Evolutionary conservation across 2,329 filamentous ascomycete species (phyloP), one percentile per base, ranked within the genome.

Genomic region (Ophiostoma novo-ulmi): DNA sequence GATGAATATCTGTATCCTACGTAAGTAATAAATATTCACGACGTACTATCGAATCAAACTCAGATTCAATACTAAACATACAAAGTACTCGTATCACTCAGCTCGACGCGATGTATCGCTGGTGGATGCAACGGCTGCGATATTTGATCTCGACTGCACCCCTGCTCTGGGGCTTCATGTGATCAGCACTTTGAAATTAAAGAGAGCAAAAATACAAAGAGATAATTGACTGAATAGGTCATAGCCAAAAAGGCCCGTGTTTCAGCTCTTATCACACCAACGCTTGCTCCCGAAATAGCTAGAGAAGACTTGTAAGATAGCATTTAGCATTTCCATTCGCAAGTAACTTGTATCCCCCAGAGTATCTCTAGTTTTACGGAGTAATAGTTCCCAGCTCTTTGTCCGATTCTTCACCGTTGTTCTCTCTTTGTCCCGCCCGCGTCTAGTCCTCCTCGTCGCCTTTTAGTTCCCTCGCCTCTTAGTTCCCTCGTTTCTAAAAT

Each of bases 211-310:
- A 41, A 41, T 11, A 41, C 22, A 58, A n/a, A 58, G 52, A 58
- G 52, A n/a, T 13, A n/a, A 22, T 26, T 10, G 52, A 22, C 22
- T 22, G 52, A 5, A 22, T 26, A n/a, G n/a, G 26, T 22, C 20
- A 55, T n/a, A 55, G 48, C 11, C 7, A 48, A 48, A 48, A 48
- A 48, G 52, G 52, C 52, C 52, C 31, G 61, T n/a, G 61, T 64
- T 64, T 64, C 61, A 64, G 61, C 61, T 36, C 31, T 64, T 38
- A 64, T 64, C 61, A 64, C 61, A 39, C 58, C 61, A 64, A 38
- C 61, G 61, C 61, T 64, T 64, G 31, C 8, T 36, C 61, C 52
- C 20, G n/a, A 31, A 36, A 11, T 26, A 22, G 55, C 22, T 31
- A 31, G 55, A 48, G 5, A 17, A 2, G 4, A 61, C 10, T 31